A percentile compares a stretch with the other conserved stretches of the same genome.
Evolutionary conservation across 2,329 filamentous ascomycete genomes (phyloP).

Genomic region (Triangularia verruculosa): DNA sequence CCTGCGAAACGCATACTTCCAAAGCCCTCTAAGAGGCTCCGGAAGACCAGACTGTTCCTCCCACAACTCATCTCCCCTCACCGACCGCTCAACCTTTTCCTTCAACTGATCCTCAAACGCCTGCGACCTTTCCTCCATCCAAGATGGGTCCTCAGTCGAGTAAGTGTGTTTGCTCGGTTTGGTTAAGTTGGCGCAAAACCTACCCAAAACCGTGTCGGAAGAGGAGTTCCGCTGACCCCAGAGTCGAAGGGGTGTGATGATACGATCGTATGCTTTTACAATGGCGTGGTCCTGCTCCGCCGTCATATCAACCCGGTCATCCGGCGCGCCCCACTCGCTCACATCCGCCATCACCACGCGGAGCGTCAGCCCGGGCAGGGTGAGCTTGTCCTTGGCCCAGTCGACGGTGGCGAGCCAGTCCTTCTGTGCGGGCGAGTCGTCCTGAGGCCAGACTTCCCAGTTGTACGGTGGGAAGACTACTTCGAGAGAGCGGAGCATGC

Average conservation of each 20-base stretch:
- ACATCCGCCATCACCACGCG: background rate
- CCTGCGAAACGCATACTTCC: background rate
- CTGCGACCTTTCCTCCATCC: background rate
- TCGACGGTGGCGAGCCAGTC: background rate
- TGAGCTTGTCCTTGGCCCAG: background rate
- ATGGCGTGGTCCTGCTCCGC: background rate
- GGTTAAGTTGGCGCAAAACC: background rate
- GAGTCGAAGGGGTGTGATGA: background rate
- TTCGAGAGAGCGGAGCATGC: background rate
- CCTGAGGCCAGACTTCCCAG: background rate
- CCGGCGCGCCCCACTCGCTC: background rate
- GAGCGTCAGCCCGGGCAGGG: background rate
- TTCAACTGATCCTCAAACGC: background rate
- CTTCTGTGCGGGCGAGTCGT: background rate
- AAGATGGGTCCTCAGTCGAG: background rate
- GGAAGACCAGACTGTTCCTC: background rate
- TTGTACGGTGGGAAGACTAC: background rate
- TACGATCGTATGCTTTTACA: background rate
- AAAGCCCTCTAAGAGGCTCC: background rate
- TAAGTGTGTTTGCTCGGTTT: background rate
- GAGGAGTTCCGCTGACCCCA: background rate
- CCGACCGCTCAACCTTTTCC: background rate
- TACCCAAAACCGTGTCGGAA: background rate
- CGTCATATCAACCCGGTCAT: background rate
- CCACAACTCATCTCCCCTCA: background rate